Evolutionary conservation across 352 stramenopile genomes (phyloP), one percentile per base, ranked within the genome.

Genomic region (Thraustochytrium sp.): DNA sequence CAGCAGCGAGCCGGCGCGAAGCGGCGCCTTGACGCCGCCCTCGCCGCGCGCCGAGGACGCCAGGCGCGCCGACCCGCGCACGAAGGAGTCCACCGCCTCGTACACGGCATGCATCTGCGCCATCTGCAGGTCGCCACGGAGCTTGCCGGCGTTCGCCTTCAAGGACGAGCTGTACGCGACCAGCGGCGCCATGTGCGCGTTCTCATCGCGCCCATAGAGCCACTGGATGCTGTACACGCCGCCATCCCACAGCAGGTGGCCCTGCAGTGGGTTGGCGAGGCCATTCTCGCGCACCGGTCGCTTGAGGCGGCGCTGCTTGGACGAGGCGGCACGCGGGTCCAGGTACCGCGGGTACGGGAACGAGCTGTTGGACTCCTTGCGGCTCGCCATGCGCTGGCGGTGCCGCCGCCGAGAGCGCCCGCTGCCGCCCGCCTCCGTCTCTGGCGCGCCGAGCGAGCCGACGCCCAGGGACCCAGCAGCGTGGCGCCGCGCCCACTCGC

Each of bases 71-170:
- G 31, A 80, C 21, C 68, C 68, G 1, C 23, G 42, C 4, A 53
- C 9, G 26, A 80, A 80, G 34, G 44, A 72, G 68, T 80, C 68
- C 1, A 46, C 3, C 34, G 68, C 31, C 16, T 80, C 68, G 31
- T 65, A 48, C 18, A 80, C 42, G 29, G 68, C 48, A 26, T 80
- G 68, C 68, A 80, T 61, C 31, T 80, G 68, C 1, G 42, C 68
- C 34, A 80, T 72, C 38, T 80, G 68, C 23, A 80, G n/a, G 31
- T 80, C 68, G 31, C 68, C 68, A 8, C 68, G 42, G 4, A 80
- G 1, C 31, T 61, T 46, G 46, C 68, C 68, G 46, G 42, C 13
- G 51, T 80, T 31, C 8, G 40, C 26, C 68, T 80, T 80, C 36
- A 48, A 75, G n/a, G 68, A 68, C 18, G 31, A 46, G 38, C 46